phyloP scores from a whole-genome alignment of 441 rosid genomes.

The Populus trichocarpa region DNA sequence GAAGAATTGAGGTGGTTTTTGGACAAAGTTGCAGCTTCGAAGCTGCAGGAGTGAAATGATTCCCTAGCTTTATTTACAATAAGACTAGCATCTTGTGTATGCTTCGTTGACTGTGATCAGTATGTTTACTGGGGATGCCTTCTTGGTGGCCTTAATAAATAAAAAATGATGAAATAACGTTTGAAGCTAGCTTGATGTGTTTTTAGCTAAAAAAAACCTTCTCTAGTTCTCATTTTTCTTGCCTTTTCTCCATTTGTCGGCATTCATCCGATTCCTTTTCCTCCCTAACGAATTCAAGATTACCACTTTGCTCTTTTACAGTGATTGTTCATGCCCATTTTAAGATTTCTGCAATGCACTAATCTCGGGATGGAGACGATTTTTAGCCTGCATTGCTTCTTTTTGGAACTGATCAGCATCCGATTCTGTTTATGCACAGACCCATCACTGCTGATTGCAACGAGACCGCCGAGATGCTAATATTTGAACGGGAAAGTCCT shows the following conservation, averaged over 20 bases:
- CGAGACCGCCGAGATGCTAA: too few relatives aligned
- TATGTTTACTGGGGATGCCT: background rate
- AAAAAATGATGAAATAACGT: background rate
- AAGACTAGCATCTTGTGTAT: background rate
- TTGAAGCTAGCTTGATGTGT: background rate
- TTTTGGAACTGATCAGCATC: too few relatives aligned
- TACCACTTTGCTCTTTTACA: background rate
- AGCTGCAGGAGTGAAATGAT: constrained; percentile 35
- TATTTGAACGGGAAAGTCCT: too few relatives aligned
- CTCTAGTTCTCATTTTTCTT: background rate
- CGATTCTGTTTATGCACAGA: too few relatives aligned
- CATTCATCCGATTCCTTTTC: background rate
- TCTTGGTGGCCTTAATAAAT: background rate
- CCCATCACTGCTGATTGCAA: too few relatives aligned
- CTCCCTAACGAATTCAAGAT: background rate
- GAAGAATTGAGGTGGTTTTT: constrained; percentile 76
- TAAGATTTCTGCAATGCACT: too few relatives aligned
- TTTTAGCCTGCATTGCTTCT: background rate
- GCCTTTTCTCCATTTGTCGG: background rate
- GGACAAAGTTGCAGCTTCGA: constrained; percentile 74
- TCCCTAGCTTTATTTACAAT: background rate
- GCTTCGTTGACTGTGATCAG: background rate
- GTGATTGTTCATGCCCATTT: too few relatives aligned
- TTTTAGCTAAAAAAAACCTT: background rate
- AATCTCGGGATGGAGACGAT: too few relatives aligned